A percentile compares a stretch with the other conserved stretches of the same genome.
These are phyloP conservation scores for Ensete glaucum DNA, from an alignment of 176 grass and related monocot genomes.

Conservation along the genomic window DNA sequence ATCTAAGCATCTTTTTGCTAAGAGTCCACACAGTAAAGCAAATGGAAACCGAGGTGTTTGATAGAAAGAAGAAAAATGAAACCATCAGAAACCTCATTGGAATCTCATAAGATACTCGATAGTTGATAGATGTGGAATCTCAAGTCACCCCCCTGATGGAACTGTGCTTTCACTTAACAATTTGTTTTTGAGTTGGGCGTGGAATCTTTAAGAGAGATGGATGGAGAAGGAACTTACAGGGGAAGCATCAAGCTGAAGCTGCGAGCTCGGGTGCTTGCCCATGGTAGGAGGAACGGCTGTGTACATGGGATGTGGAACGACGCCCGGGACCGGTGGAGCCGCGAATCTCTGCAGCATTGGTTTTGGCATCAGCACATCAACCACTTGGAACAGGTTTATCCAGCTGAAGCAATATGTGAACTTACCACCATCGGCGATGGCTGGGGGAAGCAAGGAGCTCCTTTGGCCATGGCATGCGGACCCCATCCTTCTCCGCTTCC, in stretches of 20 bases:
- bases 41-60: no score
- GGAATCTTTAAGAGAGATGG: neutral
- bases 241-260: slow-evolving; percentile 56
- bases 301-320: slow-evolving; percentile 50
- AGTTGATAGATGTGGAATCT: no score
- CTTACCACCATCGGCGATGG: slow-evolving; percentile 45
- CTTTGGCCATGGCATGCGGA: slow-evolving; percentile 31
- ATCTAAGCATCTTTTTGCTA: no score
- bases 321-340: slow-evolving; percentile 29
- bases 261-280: slow-evolving; percentile 32
- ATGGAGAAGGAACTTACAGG: slow-evolving; percentile 36
- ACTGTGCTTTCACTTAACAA: no score
- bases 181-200: neutral
- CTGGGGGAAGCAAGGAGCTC: slow-evolving; percentile 43
- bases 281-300: slow-evolving; percentile 23
- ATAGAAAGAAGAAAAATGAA: no score
- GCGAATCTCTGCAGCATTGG: slow-evolving; percentile 43
- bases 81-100: no score
- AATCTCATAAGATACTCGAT: no score
- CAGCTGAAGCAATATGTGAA: neutral
- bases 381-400: no score
- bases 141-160: no score
- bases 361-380: no score
- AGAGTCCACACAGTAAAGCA: no score
- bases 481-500: slow-evolving; percentile 30